Conservation (phyloP, 441 rosid species). For the Sinapis alba region DNA sequence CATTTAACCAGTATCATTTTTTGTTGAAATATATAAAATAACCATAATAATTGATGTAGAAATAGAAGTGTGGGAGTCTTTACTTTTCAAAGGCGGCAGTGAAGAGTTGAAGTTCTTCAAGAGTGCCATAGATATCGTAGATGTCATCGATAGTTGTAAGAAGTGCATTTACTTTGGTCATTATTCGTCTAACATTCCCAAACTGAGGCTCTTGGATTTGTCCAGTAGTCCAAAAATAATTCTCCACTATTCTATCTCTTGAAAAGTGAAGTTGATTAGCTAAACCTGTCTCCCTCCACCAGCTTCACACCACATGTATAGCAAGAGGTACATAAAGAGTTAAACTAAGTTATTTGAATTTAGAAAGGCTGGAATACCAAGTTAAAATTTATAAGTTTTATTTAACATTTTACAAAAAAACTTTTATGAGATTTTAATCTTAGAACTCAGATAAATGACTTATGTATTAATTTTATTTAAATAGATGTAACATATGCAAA, state of each 20-base stretch:
- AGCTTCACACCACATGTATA: conserved; percentile 28
- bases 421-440: no score
- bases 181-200: conserved; percentile 8
- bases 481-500: background rate
- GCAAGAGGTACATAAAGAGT: background rate
- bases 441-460: background rate
- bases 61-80: background rate
- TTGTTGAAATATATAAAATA: background rate
- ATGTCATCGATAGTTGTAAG: conserved; percentile 41
- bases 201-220: conserved; percentile 20
- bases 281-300: conserved; percentile 42
- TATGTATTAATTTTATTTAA: background rate
- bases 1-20: background rate
- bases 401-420: no score
- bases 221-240: conserved; percentile 46
- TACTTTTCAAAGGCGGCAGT: conserved; percentile 38
- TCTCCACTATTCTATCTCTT: conserved; percentile 43
- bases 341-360: background rate
- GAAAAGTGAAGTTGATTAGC: conserved; percentile 36
- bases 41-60: background rate
- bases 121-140: conserved; percentile 45
- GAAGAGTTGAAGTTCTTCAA: conserved; percentile 47
- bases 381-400: background rate
- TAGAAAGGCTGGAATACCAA: background rate
- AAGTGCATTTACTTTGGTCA: conserved; percentile 23